Conservation (phyloP, 2,329 filamentous ascomycete species). For the Bertia moriformis region DNA sequence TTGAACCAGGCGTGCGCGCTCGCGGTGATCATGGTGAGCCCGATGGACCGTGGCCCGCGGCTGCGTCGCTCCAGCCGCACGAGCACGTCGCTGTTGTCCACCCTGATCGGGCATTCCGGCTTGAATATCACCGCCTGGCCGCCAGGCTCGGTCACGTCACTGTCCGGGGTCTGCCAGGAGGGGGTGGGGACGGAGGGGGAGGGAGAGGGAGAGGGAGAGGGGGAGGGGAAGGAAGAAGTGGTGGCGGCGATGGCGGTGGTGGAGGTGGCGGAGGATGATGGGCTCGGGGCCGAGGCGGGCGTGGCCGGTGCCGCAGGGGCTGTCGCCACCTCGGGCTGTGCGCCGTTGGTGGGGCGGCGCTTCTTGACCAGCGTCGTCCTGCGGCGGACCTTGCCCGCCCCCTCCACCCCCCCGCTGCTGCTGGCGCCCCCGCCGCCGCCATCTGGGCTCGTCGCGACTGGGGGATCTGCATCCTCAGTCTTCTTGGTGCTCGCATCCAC, state of each 20-base stretch:
- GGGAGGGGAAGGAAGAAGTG: constrained; percentile 5
- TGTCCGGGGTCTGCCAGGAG: constrained; percentile 5
- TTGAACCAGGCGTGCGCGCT: constrained; percentile 98
- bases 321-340: constrained; percentile 2
- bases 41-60: constrained; percentile 60
- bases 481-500: constrained; percentile 12
- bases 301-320: too few species aligned
- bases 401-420: background rate
- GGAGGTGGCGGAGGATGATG: constrained; percentile 8
- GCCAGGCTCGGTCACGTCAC: constrained; percentile 32
- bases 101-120: constrained; percentile 49
- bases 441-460: background rate
- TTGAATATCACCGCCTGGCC: constrained; percentile 68
- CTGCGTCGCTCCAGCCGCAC: constrained; percentile 80
- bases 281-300: constrained; percentile 4
- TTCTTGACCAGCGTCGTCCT: background rate
- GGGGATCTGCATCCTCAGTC: background rate
- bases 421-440: too few species aligned
- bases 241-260: constrained; percentile 3
- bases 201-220: background rate
- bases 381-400: background rate
- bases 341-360: constrained; percentile 2
- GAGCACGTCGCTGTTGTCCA: constrained; percentile 77
- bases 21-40: constrained; percentile 78
- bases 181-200: background rate